Evolutionary conservation across 2,329 filamentous ascomycete genomes (phyloP).

Genomic region (Paramyrothecium roridum): DNA sequence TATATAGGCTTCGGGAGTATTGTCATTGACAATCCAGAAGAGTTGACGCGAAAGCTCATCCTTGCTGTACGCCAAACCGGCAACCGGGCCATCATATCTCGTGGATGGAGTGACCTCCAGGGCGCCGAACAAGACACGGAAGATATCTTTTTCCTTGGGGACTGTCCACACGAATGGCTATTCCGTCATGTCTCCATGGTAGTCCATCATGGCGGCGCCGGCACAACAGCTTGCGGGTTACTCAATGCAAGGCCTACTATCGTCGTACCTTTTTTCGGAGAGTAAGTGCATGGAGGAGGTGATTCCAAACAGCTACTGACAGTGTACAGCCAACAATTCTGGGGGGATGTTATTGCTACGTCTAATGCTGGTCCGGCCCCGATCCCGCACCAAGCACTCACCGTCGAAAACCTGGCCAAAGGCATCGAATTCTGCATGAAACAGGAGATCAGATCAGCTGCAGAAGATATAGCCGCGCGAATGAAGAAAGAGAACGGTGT

Average conservation of each 20-base stretch:
- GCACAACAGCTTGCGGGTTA: conserved; percentile 68
- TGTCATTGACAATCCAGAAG: too few relatives aligned
- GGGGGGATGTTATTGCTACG: conserved; percentile 14
- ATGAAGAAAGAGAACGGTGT: too few relatives aligned
- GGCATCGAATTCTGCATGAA: conserved; percentile 3
- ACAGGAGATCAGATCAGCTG: too few relatives aligned
- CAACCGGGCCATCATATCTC: too few relatives aligned
- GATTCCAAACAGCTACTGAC: too few relatives aligned
- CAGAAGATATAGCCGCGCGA: too few relatives aligned
- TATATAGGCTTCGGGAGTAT: too few relatives aligned
- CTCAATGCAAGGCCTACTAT: conserved; percentile 66
- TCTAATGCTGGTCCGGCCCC: conserved; percentile 10
- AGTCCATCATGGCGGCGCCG: conserved; percentile 70
- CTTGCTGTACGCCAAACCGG: too few relatives aligned
- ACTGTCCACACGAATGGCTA: conserved; percentile 72
- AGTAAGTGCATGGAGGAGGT: background rate
- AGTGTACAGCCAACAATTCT: conserved; percentile 7
- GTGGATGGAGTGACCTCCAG: too few relatives aligned
- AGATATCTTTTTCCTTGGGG: too few relatives aligned
- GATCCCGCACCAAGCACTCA: conserved; percentile 7
- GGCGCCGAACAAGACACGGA: too few relatives aligned
- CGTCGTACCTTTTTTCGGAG: conserved; percentile 71
- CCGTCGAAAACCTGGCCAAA: conserved; percentile 6
- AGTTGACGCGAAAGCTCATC: too few relatives aligned
- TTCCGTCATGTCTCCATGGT: conserved; percentile 63